Evolutionary conservation across 2,329 filamentous ascomycete genomes (phyloP).

Genomic region (Aureobasidium sp.): DNA sequence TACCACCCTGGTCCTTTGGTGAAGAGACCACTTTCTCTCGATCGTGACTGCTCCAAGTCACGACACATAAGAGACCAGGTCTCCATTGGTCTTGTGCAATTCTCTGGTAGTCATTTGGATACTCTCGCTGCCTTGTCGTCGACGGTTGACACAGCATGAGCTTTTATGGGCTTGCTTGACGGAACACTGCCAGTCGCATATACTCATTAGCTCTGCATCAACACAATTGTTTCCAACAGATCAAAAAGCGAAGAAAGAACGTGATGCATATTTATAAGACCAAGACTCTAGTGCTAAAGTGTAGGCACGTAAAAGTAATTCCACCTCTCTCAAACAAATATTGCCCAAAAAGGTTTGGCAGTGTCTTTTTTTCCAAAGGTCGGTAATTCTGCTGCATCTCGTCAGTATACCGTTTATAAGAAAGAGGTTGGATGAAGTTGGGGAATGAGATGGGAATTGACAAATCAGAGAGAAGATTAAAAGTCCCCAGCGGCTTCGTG

Average conservation of each 20-base stretch:
- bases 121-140: neutral
- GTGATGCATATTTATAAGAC: neutral
- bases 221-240: neutral
- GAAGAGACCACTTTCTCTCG: neutral
- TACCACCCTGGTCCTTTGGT: neutral
- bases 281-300: too few species aligned
- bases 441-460: neutral
- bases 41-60: neutral
- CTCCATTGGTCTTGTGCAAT: too few species aligned
- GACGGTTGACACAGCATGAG: neutral
- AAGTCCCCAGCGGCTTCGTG: slow-evolving; percentile 16
- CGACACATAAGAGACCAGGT: neutral
- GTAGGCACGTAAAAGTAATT: neutral
- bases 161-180: neutral
- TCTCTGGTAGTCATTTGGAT: neutral
- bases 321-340: too few species aligned
- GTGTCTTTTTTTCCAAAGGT: too few species aligned
- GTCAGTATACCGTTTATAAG: neutral
- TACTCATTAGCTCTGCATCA: neutral
- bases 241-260: neutral
- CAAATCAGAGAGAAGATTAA: slow-evolving; percentile 21
- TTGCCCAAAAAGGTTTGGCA: too few species aligned
- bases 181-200: too few species aligned
- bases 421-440: neutral
- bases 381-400: too few species aligned